phyloP scores from a whole-genome alignment of 2,329 filamentous ascomycete genomes.

The Ascochyta lentis region DNA sequence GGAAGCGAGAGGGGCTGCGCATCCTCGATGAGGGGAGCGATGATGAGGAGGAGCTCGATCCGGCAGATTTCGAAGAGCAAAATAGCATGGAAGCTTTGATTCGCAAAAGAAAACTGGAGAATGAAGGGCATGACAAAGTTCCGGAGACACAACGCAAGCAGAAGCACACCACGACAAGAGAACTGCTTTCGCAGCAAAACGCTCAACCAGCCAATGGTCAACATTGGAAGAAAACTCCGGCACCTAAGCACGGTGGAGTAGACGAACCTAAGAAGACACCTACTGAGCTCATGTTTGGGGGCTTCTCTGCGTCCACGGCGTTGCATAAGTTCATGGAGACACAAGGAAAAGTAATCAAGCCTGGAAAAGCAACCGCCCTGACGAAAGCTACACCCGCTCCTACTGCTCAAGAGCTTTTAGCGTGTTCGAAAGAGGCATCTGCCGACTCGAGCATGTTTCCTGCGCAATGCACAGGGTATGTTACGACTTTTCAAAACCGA shows the following conservation, averaged over 20 bases:
- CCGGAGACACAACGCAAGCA: slow-evolving; percentile 4
- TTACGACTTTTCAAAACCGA: neutral
- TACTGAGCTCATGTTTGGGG: slow-evolving; percentile 42
- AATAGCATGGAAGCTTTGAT: slow-evolving; percentile 49
- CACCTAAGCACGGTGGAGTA: neutral
- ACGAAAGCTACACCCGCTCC: neutral
- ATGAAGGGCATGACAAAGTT: slow-evolving; percentile 25
- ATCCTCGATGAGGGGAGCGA: slow-evolving; percentile 50
- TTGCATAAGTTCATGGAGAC: slow-evolving; percentile 61
- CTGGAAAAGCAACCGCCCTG: neutral
- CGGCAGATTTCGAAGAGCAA: slow-evolving; percentile 23
- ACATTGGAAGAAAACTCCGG: slow-evolving; percentile 2
- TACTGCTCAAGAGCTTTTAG: neutral
- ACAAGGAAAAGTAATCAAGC: slow-evolving; percentile 43
- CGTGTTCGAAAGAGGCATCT: neutral
- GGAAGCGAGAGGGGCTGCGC: slow-evolving; percentile 58
- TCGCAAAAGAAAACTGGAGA: slow-evolving; percentile 45
- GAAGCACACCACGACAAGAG: neutral
- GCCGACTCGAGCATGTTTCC: neutral
- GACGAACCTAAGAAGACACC: slow-evolving; percentile 4
- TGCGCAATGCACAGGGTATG: neutral
- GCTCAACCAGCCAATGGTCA: neutral
- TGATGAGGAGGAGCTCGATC: slow-evolving; percentile 45
- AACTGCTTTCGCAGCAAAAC: neutral
- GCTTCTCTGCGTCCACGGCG: slow-evolving; percentile 52